Percentiles rank a stretch among this genome's conserved stretches.
Evolutionary conservation across 2,329 filamentous ascomycete species (phyloP).

Genomic region (Fusarium heterosporum): DNA sequence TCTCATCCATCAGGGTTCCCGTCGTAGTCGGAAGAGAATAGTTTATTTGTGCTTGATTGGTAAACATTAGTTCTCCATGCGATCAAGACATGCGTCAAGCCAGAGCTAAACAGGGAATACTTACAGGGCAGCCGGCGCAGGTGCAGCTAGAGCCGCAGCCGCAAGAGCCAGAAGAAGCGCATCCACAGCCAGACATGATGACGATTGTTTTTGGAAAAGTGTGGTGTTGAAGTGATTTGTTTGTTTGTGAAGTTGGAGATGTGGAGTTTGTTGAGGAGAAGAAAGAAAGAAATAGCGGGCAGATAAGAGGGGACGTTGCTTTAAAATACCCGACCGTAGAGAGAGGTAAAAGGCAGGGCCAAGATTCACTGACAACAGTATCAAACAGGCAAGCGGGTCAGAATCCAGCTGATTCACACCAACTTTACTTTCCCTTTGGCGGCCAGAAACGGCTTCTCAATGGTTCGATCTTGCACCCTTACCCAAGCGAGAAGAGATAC

Average conservation of each 20-base stretch:
- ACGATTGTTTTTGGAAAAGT: constrained; percentile 27
- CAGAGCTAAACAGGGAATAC: constrained; percentile 38
- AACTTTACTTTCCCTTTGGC: constrained; percentile 9
- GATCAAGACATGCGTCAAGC: constrained; percentile 16
- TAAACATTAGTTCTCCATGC: constrained; percentile 28
- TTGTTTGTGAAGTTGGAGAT: constrained; percentile 10
- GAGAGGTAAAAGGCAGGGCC: constrained; percentile 8
- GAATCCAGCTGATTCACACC: constrained; percentile 23
- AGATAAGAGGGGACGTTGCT: constrained; percentile 29
- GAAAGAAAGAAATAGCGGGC: constrained; percentile 17
- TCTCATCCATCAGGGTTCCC: constrained; percentile 45
- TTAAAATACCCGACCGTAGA: constrained; percentile 21
- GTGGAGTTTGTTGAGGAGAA: constrained; percentile 19
- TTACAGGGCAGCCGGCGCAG: constrained; percentile 58
- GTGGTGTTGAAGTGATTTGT: constrained; percentile 22
- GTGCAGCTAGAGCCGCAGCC: constrained; percentile 57
- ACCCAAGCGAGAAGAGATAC: constrained; percentile 27
- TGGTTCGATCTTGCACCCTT: constrained; percentile 22
- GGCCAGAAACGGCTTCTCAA: not conserved
- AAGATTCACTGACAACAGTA: constrained; percentile 1
- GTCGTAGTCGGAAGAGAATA: constrained; percentile 20
- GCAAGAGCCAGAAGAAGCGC: constrained; percentile 56
- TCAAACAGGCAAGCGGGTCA: constrained; percentile 20
- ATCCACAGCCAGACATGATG: constrained; percentile 59
- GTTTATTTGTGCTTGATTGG: constrained; percentile 49